These are phyloP conservation scores for Pythium myriotylum DNA, from an alignment of 352 stramenopile species.

Conservation along the genomic window DNA sequence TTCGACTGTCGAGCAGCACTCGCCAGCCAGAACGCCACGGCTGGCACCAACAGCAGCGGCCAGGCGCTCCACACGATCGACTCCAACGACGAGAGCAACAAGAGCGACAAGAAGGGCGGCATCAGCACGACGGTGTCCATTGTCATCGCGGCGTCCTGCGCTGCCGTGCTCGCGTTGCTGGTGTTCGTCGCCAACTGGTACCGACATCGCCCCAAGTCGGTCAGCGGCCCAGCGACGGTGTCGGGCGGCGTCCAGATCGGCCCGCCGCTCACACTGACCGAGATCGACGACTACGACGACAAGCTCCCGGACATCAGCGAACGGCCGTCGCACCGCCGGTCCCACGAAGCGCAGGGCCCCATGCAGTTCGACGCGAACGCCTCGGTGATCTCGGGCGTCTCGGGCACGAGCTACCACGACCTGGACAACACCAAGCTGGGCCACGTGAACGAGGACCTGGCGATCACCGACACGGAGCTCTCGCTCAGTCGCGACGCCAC, in stretches of 20 bases:
- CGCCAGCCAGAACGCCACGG: conserved; percentile 1
- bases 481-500: conserved; percentile 27
- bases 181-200: conserved; percentile 58
- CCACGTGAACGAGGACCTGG: conserved; percentile 27
- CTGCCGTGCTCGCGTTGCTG: conserved; percentile 32
- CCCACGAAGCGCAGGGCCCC: background rate
- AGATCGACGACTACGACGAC: conserved; percentile 33
- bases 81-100: conserved; percentile 6
- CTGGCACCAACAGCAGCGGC: conserved; percentile 1
- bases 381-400: conserved; percentile 48
- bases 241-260: conserved; percentile 3
- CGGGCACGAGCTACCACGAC: conserved; percentile 48
- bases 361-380: conserved; percentile 36
- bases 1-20: conserved; percentile 14
- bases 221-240: conserved; percentile 31
- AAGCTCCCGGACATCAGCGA: conserved; percentile 26
- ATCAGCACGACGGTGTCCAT: conserved; percentile 39
- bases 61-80: conserved; percentile 14
- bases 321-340: conserved; percentile 12
- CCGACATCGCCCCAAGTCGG: conserved; percentile 39
- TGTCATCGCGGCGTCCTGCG: conserved; percentile 37
- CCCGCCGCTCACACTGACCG: conserved; percentile 29
- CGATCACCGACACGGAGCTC: conserved; percentile 47
- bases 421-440: conserved; percentile 31
- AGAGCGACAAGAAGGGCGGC: conserved; percentile 8